A percentile compares a stretch with the other conserved stretches of the same genome.
These are phyloP conservation scores for Blastocystis sp. DNA, from an alignment of 352 stramenopile species.

Conservation along the genomic window DNA sequence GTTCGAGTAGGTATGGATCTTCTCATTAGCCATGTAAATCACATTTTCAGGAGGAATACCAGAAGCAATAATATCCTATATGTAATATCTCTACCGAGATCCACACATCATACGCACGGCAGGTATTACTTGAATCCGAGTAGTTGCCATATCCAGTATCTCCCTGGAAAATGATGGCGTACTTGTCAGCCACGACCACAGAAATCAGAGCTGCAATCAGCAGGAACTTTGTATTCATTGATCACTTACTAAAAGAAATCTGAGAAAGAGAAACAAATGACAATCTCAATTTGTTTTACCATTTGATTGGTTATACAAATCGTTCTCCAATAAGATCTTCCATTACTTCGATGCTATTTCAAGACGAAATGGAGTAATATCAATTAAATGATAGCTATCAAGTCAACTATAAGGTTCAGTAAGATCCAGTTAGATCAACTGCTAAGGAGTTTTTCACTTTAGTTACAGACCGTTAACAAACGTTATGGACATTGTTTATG, in stretches of 20 bases:
- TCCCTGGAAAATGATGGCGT: slow-evolving; percentile 43
- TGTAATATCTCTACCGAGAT: neutral
- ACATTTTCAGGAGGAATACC: slow-evolving; percentile 30
- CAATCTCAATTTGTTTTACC: neutral
- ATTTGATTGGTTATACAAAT: neutral
- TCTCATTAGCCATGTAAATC: slow-evolving; percentile 48
- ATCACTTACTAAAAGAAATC: neutral
- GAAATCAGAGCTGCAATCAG: neutral
- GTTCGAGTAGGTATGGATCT: neutral
- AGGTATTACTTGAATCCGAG: slow-evolving; percentile 44
- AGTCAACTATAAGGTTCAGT: too few species aligned
- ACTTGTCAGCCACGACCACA: slow-evolving; percentile 27
- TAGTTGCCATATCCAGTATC: slow-evolving; percentile 48
- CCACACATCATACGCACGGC: slow-evolving; percentile 32
- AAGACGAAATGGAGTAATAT: too few species aligned
- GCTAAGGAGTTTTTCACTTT: too few species aligned
- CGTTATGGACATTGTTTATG: too few species aligned
- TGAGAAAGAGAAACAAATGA: neutral
- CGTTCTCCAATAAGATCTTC: neutral
- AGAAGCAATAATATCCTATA: slow-evolving; percentile 37
- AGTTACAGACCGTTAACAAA: too few species aligned
- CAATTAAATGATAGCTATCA: too few species aligned
- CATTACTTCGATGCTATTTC: too few species aligned
- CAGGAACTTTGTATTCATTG: slow-evolving; percentile 7
- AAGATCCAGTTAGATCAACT: too few species aligned